A percentile compares a stretch with the other conserved stretches of the same genome.
Conservation (phyloP, 805 yeast genomes). For the Ogataea zsoltii region DNA sequence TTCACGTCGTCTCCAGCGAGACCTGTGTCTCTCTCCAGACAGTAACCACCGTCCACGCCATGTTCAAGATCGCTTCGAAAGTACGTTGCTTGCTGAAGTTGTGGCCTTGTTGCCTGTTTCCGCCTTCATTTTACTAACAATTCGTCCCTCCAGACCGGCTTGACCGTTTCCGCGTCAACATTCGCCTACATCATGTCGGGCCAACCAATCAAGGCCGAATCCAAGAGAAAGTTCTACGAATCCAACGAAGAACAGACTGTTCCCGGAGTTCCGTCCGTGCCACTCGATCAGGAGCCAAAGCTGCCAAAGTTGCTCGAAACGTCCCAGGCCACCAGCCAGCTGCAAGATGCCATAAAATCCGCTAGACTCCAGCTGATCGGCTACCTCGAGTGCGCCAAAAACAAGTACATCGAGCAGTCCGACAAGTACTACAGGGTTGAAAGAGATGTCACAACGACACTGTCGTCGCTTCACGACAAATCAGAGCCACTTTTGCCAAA, state of each 20-base stretch:
- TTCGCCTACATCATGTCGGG: slow-evolving; percentile 5
- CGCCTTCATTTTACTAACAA: no score
- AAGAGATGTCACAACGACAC: slow-evolving; percentile 59
- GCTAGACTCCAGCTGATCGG: slow-evolving; percentile 46
- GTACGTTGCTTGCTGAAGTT: no score
- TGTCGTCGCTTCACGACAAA: slow-evolving; percentile 62
- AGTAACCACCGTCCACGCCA: background rate
- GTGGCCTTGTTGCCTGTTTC: no score
- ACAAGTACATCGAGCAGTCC: slow-evolving; percentile 47
- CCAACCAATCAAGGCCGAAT: slow-evolving; percentile 18
- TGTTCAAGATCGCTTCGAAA: slow-evolving; percentile 8
- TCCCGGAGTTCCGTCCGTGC: slow-evolving; percentile 25
- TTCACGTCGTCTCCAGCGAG: no score
- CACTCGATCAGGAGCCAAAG: slow-evolving; percentile 15
- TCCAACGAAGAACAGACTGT: slow-evolving; percentile 17
- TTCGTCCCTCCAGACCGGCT: slow-evolving; percentile 15
- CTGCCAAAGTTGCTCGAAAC: slow-evolving; percentile 21
- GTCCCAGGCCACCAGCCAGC: slow-evolving; percentile 18
- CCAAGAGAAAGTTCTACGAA: slow-evolving; percentile 32
- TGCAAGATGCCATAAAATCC: slow-evolving; percentile 49
- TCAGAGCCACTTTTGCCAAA: slow-evolving; percentile 74
- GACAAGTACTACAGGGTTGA: slow-evolving; percentile 57
- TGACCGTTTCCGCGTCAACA: slow-evolving; percentile 12
- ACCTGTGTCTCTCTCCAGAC: background rate
- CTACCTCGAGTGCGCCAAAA: slow-evolving; percentile 36